Percentiles rank a stretch among this genome's conserved stretches.
phyloP scores from a whole-genome alignment of 73 alveolate species.

The Symbiodinium natans region DNA sequence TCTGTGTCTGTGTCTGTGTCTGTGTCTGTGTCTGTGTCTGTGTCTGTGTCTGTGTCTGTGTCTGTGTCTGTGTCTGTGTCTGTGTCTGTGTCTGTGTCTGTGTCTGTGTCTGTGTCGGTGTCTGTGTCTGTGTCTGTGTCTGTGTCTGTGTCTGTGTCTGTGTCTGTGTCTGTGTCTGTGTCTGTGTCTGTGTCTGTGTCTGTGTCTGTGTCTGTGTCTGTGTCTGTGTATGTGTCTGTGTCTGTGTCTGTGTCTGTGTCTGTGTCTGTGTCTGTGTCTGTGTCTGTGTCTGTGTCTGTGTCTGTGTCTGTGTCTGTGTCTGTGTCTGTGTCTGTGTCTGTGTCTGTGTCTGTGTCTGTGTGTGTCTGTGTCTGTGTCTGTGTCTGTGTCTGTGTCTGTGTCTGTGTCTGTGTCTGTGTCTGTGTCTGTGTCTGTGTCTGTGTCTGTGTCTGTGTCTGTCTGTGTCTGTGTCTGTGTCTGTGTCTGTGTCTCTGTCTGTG shows the following conservation, averaged over 20 bases:
- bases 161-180: no score
- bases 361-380: constrained; percentile 27
- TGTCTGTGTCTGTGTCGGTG: no score
- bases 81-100: no score
- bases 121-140: no score
- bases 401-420: constrained; percentile 27
- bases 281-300: constrained; percentile 24
- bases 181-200: no score
- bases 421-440: constrained; percentile 14
- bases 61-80: no score
- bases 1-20: no score
- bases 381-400: constrained; percentile 23
- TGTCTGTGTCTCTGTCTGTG: not conserved
- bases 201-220: no score
- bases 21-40: no score
- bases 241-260: constrained; percentile 30
- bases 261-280: constrained; percentile 36
- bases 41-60: no score
- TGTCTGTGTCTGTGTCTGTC: constrained; percentile 17
- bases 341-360: constrained; percentile 27
- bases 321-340: constrained; percentile 23
- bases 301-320: constrained; percentile 17
- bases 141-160: no score
- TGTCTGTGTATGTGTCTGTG: no score
- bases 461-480: constrained; percentile 17